A percentile compares a stretch with the other conserved stretches of the same genome.
Conservation (phyloP, 1,284 basidiomycete species). For the Tilletia horrida region DNA sequence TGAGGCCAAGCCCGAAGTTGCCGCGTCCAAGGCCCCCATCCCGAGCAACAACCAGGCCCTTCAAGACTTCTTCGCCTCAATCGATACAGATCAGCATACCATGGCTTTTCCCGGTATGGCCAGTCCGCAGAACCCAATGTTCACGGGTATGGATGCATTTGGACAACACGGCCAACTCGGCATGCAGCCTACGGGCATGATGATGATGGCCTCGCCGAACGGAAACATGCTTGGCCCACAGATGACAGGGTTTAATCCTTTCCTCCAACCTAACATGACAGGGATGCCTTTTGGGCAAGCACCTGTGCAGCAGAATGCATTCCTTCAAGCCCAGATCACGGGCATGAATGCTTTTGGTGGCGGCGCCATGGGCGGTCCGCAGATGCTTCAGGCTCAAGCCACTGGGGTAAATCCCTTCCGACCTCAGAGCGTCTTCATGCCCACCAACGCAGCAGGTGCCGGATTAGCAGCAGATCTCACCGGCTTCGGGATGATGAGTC, state of each 20-base stretch:
- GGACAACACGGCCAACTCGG: background rate
- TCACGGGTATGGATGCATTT: background rate
- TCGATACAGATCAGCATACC: constrained; percentile 76
- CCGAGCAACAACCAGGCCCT: constrained; percentile 58
- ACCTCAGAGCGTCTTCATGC: constrained; percentile 35
- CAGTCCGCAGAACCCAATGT: constrained; percentile 25
- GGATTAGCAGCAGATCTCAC: constrained; percentile 21
- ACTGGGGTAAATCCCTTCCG: constrained; percentile 76
- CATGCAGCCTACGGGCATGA: constrained; percentile 15
- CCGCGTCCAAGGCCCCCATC: constrained; percentile 29
- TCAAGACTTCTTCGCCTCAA: constrained; percentile 85
- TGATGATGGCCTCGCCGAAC: background rate
- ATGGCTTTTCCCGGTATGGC: constrained; percentile 54
- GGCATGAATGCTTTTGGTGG: constrained; percentile 58
- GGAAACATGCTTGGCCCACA: constrained; percentile 11
- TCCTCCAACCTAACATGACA: constrained; percentile 38
- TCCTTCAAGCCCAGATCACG: constrained; percentile 55
- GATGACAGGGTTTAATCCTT: constrained; percentile 25
- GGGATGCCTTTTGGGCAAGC: constrained; percentile 26
- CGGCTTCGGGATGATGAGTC: constrained; percentile 15
- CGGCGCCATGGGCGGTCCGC: constrained; percentile 61
- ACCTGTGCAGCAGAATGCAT: constrained; percentile 57
- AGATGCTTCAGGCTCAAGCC: constrained; percentile 67
- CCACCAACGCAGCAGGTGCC: constrained; percentile 32
- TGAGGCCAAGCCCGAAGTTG: constrained; percentile 32